Evolutionary conservation across 257 asterid species (phyloP).

Genomic region (Nicotiana obtusifolia): DNA sequence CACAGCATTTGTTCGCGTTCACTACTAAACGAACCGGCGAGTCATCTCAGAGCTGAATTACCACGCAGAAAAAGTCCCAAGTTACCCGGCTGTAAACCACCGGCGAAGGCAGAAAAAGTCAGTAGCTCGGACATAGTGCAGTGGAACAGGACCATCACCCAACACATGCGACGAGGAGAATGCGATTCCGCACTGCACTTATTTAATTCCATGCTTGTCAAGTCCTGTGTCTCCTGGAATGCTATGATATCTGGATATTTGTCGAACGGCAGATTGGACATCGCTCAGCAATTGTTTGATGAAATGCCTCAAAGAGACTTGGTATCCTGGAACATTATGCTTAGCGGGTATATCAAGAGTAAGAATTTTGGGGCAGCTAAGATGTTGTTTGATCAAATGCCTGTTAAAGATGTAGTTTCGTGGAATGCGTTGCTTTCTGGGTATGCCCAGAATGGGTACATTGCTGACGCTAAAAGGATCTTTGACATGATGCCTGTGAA

Average conservation of each 20-base stretch:
- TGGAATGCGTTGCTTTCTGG: slow-evolving; percentile 92
- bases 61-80: neutral
- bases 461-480: slow-evolving; percentile 68
- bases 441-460: slow-evolving; percentile 70
- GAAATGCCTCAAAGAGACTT: slow-evolving; percentile 61
- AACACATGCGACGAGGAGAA: slow-evolving; percentile 69
- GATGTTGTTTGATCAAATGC: slow-evolving; percentile 71
- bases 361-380: slow-evolving; percentile 58
- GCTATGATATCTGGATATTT: slow-evolving; percentile 74
- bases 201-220: slow-evolving; percentile 69
- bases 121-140: slow-evolving; percentile 51
- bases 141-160: slow-evolving; percentile 64
- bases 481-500: slow-evolving; percentile 67
- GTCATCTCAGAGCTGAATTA: neutral
- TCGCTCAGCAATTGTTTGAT: slow-evolving; percentile 60
- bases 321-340: slow-evolving; percentile 77
- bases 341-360: slow-evolving; percentile 56
- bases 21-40: slow-evolving; percentile 1
- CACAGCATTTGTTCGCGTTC: slow-evolving; percentile 29
- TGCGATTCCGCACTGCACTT: slow-evolving; percentile 52
- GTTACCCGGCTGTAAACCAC: slow-evolving; percentile 16
- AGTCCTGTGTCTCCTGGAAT: slow-evolving; percentile 70
- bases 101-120: slow-evolving; percentile 7
- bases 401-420: slow-evolving; percentile 69
- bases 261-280: slow-evolving; percentile 37